Evolutionary conservation across 1,284 basidiomycete genomes (phyloP).

Genomic region (Moniliophthora roreri): DNA sequence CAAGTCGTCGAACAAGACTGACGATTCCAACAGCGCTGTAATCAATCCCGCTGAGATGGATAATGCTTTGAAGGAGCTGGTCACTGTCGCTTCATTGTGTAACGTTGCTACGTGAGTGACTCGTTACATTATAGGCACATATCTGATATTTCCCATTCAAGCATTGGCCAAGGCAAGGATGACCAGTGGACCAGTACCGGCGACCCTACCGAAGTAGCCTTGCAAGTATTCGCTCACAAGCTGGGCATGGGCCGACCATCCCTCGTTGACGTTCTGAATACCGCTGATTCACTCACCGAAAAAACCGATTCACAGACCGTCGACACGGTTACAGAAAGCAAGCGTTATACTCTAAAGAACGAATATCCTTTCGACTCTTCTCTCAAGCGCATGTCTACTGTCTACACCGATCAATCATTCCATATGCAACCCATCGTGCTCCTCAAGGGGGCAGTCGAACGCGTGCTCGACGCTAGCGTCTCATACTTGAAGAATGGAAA

Average conservation of each 20-base stretch:
- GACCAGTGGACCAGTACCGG: constrained; percentile 67
- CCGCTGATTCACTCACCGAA: constrained; percentile 18
- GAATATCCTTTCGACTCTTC: constrained; percentile 63
- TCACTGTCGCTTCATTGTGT: constrained; percentile 32
- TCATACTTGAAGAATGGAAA: constrained; percentile 18
- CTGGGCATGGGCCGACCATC: constrained; percentile 30
- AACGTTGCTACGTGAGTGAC: constrained; percentile 34
- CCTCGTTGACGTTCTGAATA: constrained; percentile 14
- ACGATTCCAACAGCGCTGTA: constrained; percentile 14
- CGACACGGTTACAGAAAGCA: neutral
- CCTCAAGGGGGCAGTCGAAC: constrained; percentile 65
- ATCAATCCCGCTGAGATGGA: constrained; percentile 24
- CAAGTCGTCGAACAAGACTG: neutral
- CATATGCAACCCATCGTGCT: constrained; percentile 30
- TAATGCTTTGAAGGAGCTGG: constrained; percentile 27
- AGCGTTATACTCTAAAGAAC: constrained; percentile 19
- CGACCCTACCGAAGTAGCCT: constrained; percentile 67
- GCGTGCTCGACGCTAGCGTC: constrained; percentile 52
- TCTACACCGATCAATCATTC: constrained; percentile 22
- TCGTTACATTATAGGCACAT: neutral
- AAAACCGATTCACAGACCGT: constrained; percentile 14
- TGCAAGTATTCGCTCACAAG: constrained; percentile 65
- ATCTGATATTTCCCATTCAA: constrained; percentile 11
- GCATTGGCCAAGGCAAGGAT: constrained; percentile 34
- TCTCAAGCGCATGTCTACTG: constrained; percentile 60